Conservation (phyloP, 1,284 basidiomycete genomes). For the Ceratobasidium sp. region DNA sequence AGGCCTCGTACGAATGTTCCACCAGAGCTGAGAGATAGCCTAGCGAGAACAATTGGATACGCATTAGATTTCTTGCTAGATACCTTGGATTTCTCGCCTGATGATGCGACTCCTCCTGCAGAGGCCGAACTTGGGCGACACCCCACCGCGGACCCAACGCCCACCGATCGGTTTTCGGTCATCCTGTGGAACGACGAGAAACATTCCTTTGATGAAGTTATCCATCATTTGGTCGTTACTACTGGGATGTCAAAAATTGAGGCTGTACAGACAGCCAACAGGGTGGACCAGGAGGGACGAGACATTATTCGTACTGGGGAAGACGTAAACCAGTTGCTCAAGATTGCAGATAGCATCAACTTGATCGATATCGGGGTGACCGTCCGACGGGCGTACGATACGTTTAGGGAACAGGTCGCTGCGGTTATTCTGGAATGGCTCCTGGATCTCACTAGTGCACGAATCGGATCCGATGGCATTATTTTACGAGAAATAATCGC, state of each 20-base stretch:
- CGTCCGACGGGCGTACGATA: slow-evolving; percentile 84
- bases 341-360: slow-evolving; percentile 78
- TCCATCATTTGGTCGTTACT: slow-evolving; percentile 75
- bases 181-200: slow-evolving; percentile 98
- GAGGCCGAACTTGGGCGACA: slow-evolving; percentile 75
- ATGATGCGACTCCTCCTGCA: slow-evolving; percentile 72
- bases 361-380: slow-evolving; percentile 93
- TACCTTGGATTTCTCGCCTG: slow-evolving; percentile 82
- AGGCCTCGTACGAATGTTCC: slow-evolving; percentile 46
- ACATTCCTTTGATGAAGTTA: slow-evolving; percentile 90
- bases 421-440: slow-evolving; percentile 86
- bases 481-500: slow-evolving; percentile 75
- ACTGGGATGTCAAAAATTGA: slow-evolving; percentile 66
- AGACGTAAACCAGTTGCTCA: slow-evolving; percentile 71
- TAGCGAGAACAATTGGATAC: slow-evolving; percentile 74
- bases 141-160: slow-evolving; percentile 72
- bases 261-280: slow-evolving; percentile 67
- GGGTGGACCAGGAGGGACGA: slow-evolving; percentile 78
- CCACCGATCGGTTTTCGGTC: slow-evolving; percentile 80
- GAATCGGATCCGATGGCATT: slow-evolving; percentile 68
- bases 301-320: slow-evolving; percentile 82
- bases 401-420: slow-evolving; percentile 86
- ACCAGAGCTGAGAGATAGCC: slow-evolving; percentile 69
- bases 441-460: slow-evolving; percentile 75
- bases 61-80: slow-evolving; percentile 85